Evolutionary conservation across 73 alveolate genomes (phyloP).

Genomic region (Paramecium pentaurelia): DNA sequence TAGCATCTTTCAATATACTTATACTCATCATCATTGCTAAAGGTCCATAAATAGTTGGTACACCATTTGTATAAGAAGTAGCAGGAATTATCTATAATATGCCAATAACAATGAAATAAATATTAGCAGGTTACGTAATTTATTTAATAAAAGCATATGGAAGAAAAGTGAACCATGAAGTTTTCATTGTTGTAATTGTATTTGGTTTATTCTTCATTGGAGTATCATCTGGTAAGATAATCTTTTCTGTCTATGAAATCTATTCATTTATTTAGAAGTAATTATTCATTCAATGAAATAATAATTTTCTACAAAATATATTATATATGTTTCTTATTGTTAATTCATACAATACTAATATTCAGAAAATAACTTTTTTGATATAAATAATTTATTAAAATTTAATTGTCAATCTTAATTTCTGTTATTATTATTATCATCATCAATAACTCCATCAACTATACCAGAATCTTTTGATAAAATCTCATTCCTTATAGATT

Average conservation of each 20-base stretch:
- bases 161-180: slow-evolving; percentile 76
- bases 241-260: not conserved
- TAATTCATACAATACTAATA: not conserved
- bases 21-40: slow-evolving; percentile 79
- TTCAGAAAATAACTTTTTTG: not conserved
- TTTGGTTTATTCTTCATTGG: not conserved
- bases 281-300: not conserved
- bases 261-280: not conserved
- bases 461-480: not conserved
- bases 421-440: not conserved
- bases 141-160: slow-evolving; percentile 74
- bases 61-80: slow-evolving; percentile 59
- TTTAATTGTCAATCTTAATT: not conserved
- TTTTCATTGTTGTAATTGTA: slow-evolving; percentile 69
- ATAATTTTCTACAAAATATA: not conserved
- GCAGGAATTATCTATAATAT: slow-evolving; percentile 64
- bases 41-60: slow-evolving; percentile 51
- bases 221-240: not conserved
- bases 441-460: not conserved
- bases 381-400: not conserved
- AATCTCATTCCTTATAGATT: not conserved
- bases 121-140: slow-evolving; percentile 73
- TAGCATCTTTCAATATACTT: slow-evolving; percentile 85
- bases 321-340: not conserved
- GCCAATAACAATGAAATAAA: slow-evolving; percentile 72